phyloP scores from a whole-genome alignment of 1,284 basidiomycete species.

The Naganishia sp. region DNA sequence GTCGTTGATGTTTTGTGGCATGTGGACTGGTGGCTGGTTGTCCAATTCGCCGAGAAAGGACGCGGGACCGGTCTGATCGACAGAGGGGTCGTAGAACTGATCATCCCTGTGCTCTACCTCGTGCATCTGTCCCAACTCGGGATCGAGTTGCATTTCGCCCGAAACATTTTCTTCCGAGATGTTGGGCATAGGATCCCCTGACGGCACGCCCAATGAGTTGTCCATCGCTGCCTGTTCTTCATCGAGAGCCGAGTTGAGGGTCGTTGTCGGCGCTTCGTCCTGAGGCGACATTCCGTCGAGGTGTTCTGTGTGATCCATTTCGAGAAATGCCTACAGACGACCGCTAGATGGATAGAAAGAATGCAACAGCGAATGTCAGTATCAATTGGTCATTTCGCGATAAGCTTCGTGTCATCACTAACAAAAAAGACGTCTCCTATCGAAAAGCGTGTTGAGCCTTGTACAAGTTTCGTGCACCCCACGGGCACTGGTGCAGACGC shows the following conservation, averaged over 20 bases:
- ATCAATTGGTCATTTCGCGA: not conserved
- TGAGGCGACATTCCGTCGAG: constrained; percentile 9
- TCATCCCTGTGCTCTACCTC: constrained; percentile 16
- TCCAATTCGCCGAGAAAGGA: constrained; percentile 4
- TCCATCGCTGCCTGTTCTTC: constrained; percentile 10
- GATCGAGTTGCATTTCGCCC: constrained; percentile 17
- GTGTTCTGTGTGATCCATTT: constrained; percentile 3
- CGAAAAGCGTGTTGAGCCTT: not conserved
- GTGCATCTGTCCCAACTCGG: constrained; percentile 12
- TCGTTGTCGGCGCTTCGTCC: constrained; percentile 6
- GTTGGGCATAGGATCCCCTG: not conserved
- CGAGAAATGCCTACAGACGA: not conserved
- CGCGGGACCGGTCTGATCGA: constrained; percentile 17
- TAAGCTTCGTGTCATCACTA: not conserved
- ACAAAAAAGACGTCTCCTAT: not conserved
- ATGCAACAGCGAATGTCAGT: not conserved
- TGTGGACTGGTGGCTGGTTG: constrained; percentile 8
- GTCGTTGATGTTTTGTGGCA: constrained; percentile 21
- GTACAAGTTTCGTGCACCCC: not conserved
- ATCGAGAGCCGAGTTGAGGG: constrained; percentile 22
- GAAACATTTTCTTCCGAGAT: constrained; percentile 5
- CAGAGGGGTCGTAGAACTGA: constrained; percentile 18
- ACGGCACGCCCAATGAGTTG: not conserved
- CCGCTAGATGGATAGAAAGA: too few species aligned
- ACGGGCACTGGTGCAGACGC: not conserved